Evolutionary conservation across 495 filamentous ascomycete genomes (phyloP), one percentile per base, ranked within the genome.

Genomic region (Neurospora hispaniola): DNA sequence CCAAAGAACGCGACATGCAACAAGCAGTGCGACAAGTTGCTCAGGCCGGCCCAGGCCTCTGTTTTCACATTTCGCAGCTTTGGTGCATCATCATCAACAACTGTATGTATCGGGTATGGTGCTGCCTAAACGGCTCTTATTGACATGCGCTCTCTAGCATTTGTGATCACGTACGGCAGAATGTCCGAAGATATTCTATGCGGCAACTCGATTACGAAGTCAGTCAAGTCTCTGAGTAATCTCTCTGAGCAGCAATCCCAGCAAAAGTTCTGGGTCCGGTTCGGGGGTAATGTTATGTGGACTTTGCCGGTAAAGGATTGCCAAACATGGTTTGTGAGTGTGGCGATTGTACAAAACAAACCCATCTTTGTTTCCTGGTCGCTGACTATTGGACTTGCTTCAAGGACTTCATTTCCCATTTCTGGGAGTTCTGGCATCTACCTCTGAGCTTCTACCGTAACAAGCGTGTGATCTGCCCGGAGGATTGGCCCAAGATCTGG

Each of bases 21-120:
- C 82, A 84, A 71, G 81, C 79, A 27, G 81, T 82, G 16, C 78
- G 82, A 43, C 75, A 81, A 41, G 73, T 78, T 44, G 73, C 73
- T 12, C 74, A 76, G 7, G 75, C 71, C 2, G 74, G 79, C 0
- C 59, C 70, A 2, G 76, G 76, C 12, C 35, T 73, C n/a, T 84
- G 82, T 48, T 84, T 83, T 71, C 80, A 84, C 69, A 76, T 84
- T 41, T 71, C 81, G 14, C 82, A 84, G 70, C 42, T 82, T 27
- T 84, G 82, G 82, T 80, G 76, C 72, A 69, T 83, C 20, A 72
- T 82, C 8, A 48, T 84, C 6, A 78, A 81, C 72, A 78, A 81
- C 44, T 77, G 81, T 82, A 75, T 68, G 78, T 14, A 35, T 7
- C 12, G 27, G 54, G 7, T 40, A n/a, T 18, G 7, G 8, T 27